These are phyloP conservation scores for Rhynchospora tenuis DNA, from an alignment of 176 grass and related monocot species.

Conservation along the genomic window DNA sequence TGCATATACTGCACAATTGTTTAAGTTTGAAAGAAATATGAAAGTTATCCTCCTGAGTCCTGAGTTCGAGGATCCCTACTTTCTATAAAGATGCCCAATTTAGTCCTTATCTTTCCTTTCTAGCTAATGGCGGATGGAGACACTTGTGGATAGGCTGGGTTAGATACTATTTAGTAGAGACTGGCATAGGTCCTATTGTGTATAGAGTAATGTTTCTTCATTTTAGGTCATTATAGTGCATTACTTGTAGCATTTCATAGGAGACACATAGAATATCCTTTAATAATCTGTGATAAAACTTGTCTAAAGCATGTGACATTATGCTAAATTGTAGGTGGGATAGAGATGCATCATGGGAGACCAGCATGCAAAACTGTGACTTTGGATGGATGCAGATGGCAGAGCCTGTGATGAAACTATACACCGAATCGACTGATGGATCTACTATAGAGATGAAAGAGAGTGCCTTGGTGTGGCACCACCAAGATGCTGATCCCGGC, in stretches of 20 bases:
- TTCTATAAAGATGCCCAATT: background rate
- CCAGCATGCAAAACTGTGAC: constrained; percentile 38
- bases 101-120: background rate
- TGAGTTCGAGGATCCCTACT: background rate
- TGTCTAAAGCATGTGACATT: background rate
- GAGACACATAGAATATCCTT: background rate
- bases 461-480: constrained; percentile 95
- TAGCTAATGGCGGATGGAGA: background rate
- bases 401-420: constrained; percentile 89
- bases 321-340: constrained; percentile 46
- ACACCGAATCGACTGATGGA: constrained; percentile 92
- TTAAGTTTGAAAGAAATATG: background rate
- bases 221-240: background rate
- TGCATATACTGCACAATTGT: background rate
- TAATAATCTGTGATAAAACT: background rate
- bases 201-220: background rate
- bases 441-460: constrained; percentile 79
- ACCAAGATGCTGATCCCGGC: constrained; percentile 89
- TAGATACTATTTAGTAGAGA: background rate
- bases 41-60: background rate
- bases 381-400: constrained; percentile 98
- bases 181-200: background rate
- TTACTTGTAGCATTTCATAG: background rate
- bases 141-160: no score
- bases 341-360: constrained; percentile 67